Base-by-base conservation (phyloP, 768 basidiomycete species). In the Termitomyces sp. region DNA sequence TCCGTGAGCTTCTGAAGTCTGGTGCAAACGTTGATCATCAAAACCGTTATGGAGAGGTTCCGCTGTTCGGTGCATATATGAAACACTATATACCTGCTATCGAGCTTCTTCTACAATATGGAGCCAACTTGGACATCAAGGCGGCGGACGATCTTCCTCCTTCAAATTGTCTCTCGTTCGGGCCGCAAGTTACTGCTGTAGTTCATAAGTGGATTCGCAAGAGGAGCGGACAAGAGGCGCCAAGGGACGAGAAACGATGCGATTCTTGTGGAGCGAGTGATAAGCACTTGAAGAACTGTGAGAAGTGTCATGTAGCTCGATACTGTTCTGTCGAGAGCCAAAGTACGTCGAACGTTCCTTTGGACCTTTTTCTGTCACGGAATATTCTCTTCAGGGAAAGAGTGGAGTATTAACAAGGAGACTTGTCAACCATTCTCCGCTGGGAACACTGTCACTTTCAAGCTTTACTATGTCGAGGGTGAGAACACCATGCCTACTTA, bases 271-370 rank as follows among this genome's bases (percentile, higher is more conserved):
- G 65, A 31, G 66, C 67, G 47, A 54, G 43, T 11, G 61, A 68
- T 15, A 70, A 63, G 15, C 62, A 71, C 17, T 60, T 85, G 60
- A 81, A 74, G 66, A 72, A 70, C 54, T 85, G 85, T 56, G 63
- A 70, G 3, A 71, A 72, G 34, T 86, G 86, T 53, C 75, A 74
- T 15, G 67, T 80, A 0, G 75, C 73, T 5, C 70, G 79, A 29
- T 87, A 87, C 62, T 87, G 86, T 59, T 84, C 83, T 5, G 64
- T 70, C 1, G 79, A 78, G 37, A 86, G 86, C 62, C 86, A 86
- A 70, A 71, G 85, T 83, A 65, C 4, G 82, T 62, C 15, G 2
- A n/a, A n/a, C 10, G 11, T 10, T 14, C 20, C 20, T 0, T 55
- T n/a, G 17, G 51, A 37, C 34, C 29, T 32, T 45, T 15, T 10